Evolutionary conservation across 106 monocot genomes (phyloP).

Genomic region (Apostasia ramifera): DNA sequence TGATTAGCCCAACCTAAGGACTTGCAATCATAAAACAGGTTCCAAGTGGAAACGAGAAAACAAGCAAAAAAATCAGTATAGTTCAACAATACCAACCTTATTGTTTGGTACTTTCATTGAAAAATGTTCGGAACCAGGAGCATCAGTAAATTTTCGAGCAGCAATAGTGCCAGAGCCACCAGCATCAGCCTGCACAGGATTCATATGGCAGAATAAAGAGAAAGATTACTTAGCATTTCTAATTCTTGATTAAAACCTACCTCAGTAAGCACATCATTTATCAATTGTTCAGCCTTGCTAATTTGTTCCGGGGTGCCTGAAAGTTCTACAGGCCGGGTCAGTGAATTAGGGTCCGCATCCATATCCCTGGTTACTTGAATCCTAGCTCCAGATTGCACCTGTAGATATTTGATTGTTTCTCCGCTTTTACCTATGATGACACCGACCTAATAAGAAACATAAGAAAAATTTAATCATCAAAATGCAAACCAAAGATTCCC

Average conservation of each 20-base stretch:
- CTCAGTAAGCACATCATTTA: conserved; percentile 70
- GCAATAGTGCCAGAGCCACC: conserved; percentile 48
- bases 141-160: conserved; percentile 26
- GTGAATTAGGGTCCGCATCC: conserved; percentile 64
- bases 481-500: background rate
- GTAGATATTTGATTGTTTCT: conserved; percentile 84
- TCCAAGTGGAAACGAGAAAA: background rate
- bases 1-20: conserved; percentile 80
- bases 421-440: conserved; percentile 90
- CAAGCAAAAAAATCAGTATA: background rate
- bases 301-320: conserved; percentile 78
- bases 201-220: background rate
- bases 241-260: conserved; percentile 10
- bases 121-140: conserved; percentile 55
- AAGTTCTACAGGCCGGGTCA: conserved; percentile 64
- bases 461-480: background rate
- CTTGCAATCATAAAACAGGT: background rate
- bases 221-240: background rate
- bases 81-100: conserved; percentile 30
- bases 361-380: conserved; percentile 83
- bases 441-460: conserved; percentile 45
- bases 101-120: conserved; percentile 76
- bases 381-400: conserved; percentile 80
- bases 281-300: conserved; percentile 71
- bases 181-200: conserved; percentile 56